Base-by-base conservation (phyloP, 306 rosid genomes). In the Arachis stenosperma region DNA sequence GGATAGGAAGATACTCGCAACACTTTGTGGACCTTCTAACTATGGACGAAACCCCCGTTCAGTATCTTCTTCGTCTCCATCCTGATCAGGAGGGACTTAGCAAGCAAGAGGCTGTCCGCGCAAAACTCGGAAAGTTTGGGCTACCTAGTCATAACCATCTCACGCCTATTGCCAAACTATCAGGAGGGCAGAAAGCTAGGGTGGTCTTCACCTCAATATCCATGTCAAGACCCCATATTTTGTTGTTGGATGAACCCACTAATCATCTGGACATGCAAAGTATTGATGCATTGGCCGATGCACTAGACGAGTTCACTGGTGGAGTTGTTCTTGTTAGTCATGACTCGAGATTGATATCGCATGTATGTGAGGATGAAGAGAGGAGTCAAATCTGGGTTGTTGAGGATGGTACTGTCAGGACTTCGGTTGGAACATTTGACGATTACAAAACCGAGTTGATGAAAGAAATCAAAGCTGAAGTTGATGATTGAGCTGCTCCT, bases 191-290 rank as follows among this genome's bases (percentile, higher is more conserved):
- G 79, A 88, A 86, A 78, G 40, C 90, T 8, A 77, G 92, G 29
- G 96, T 90, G 70, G 96, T 90, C 44, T 90, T 90, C 79, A 90
- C 96, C 6, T 90, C 96, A 3, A 90, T 90, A 75, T 90, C 92
- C 74, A 90, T 90, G 96, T 90, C 89, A 36, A 90, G 56, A 76
- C 96, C 96, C 37, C 96, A 90, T 88, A 90, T 90, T 47, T 83
- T 90, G 55, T 78, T 90, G 70, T 82, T 88, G 62, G 96, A 90
- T 81, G 96, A 90, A 80, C 96, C 96, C 9, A 90, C 88, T 9
- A 90, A 90, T 79, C 92, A 90, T 82, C 67, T 90, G 47, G 96
- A 90, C 64, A 90, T 90, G 96, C 91, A 90, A 83, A 90, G 96
- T 55, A 90, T 90, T 44, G 93, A 90, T 74, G 88, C 96, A 5